These are phyloP conservation scores for Apiotrichum gracile DNA, from an alignment of 1,284 basidiomycete genomes.

Conservation along the genomic window DNA sequence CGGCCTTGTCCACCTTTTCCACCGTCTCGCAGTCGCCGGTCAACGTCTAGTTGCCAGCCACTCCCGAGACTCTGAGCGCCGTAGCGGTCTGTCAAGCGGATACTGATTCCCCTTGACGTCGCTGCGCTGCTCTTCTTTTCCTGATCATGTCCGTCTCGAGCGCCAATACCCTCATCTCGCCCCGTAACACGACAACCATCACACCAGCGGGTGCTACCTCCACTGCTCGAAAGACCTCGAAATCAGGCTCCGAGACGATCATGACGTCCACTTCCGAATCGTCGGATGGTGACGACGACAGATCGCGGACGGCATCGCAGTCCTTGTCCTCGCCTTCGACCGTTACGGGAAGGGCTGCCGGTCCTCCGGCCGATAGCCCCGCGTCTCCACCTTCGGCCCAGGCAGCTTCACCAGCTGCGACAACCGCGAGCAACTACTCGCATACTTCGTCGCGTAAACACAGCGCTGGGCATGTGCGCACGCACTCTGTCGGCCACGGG, in stretches of 20 bases:
- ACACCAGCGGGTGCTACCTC: background rate
- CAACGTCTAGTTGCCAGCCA: background rate
- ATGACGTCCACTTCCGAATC: no score
- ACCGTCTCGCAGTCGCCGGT: no score
- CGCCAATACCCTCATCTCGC: slow-evolving; percentile 38
- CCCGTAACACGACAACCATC: slow-evolving; percentile 11
- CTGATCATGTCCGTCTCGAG: slow-evolving; percentile 34
- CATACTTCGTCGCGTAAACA: background rate
- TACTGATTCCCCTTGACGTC: background rate
- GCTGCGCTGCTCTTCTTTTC: background rate
- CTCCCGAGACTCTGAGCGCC: background rate
- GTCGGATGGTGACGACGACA: no score
- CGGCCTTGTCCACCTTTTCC: no score
- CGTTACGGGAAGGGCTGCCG: background rate
- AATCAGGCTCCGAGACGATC: background rate
- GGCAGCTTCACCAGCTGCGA: background rate
- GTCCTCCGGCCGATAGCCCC: background rate
- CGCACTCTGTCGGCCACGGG: slow-evolving; percentile 1
- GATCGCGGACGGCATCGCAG: background rate
- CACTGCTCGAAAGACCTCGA: background rate
- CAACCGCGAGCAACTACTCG: slow-evolving; percentile 5
- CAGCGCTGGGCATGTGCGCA: background rate
- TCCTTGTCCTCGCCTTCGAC: background rate
- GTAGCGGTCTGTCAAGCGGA: background rate
- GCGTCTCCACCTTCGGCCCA: background rate